Evolutionary conservation across 2,329 filamentous ascomycete species (phyloP).

Genomic region (Zasmidium angulare): DNA sequence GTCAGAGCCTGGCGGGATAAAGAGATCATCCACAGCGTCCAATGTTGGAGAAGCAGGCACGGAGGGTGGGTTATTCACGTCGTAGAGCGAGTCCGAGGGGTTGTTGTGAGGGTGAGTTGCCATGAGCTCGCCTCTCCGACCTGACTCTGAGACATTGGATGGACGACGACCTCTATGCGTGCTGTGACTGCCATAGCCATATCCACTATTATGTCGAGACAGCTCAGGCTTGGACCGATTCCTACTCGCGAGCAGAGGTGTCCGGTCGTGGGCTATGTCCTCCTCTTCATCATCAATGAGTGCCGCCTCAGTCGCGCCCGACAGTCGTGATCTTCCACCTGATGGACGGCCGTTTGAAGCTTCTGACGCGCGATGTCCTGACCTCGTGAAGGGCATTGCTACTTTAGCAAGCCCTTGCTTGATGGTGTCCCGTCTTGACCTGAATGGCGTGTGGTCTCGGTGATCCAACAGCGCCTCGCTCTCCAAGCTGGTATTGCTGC

Average conservation of each 20-base stretch:
- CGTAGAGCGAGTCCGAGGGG: conserved; percentile 36
- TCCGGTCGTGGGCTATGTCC: conserved; percentile 50
- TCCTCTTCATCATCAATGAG: conserved; percentile 53
- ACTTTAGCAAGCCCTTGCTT: conserved; percentile 34
- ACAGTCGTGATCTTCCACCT: conserved; percentile 7
- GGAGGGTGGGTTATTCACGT: conserved; percentile 67
- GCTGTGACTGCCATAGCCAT: conserved; percentile 31
- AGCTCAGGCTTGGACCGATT: conserved; percentile 33
- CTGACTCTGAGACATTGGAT: conserved; percentile 29
- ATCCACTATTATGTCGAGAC: conserved; percentile 30
- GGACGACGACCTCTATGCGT: conserved; percentile 20
- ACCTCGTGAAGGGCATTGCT: conserved; percentile 25
- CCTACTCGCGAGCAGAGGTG: conserved; percentile 51
- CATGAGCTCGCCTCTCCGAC: conserved; percentile 13
- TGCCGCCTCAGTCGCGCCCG: conserved; percentile 27
- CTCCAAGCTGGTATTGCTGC: conserved; percentile 84
- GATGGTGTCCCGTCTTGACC: conserved; percentile 46
- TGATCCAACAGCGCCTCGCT: conserved; percentile 88
- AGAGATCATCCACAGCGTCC: conserved; percentile 60
- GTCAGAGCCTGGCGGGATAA: conserved; percentile 55
- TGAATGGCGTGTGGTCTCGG: conserved; percentile 51
- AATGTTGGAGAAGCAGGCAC: conserved; percentile 59
- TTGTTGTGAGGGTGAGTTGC: conserved; percentile 14
- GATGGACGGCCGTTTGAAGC: conserved; percentile 13
- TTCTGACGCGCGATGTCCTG: conserved; percentile 23